These are phyloP conservation scores for Thelonectria rubi DNA, from an alignment of 2,329 filamentous ascomycete species.

Conservation along the genomic window DNA sequence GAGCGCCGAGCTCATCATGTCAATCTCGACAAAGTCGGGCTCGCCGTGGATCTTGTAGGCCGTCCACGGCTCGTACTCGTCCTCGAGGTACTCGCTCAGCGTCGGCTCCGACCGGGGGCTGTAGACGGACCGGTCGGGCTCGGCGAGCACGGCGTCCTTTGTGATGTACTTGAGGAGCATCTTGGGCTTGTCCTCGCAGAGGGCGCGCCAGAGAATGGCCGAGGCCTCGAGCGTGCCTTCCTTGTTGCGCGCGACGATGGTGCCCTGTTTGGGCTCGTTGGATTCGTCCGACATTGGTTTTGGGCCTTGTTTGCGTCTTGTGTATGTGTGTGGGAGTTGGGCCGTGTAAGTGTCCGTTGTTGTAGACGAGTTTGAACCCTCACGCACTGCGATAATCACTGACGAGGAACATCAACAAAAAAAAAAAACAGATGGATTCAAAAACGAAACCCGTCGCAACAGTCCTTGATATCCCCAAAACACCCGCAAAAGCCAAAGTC, in stretches of 20 bases:
- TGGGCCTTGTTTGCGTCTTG: background rate
- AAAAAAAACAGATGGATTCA: background rate
- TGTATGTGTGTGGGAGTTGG: background rate
- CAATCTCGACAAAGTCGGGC: conserved; percentile 50
- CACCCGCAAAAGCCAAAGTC: conserved; percentile 9
- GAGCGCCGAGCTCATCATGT: conserved; percentile 47
- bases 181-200: conserved; percentile 47
- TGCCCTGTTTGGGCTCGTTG: conserved; percentile 38
- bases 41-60: conserved; percentile 49
- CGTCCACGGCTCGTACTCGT: conserved; percentile 47
- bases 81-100: conserved; percentile 46
- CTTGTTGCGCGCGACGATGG: conserved; percentile 48
- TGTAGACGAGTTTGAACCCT: background rate
- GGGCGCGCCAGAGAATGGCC: conserved; percentile 48
- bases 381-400: too few species aligned
- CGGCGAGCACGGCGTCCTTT: conserved; percentile 46
- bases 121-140: conserved; percentile 45
- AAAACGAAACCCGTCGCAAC: background rate
- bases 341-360: background rate
- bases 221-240: conserved; percentile 48
- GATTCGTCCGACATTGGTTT: conserved; percentile 9
- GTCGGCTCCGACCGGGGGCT: conserved; percentile 45
- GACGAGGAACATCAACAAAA: too few species aligned
- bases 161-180: conserved; percentile 47
- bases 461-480: conserved; percentile 14